Conservation (phyloP, 805 yeast genomes). For the Maudiozyma saulgeensis region DNA sequence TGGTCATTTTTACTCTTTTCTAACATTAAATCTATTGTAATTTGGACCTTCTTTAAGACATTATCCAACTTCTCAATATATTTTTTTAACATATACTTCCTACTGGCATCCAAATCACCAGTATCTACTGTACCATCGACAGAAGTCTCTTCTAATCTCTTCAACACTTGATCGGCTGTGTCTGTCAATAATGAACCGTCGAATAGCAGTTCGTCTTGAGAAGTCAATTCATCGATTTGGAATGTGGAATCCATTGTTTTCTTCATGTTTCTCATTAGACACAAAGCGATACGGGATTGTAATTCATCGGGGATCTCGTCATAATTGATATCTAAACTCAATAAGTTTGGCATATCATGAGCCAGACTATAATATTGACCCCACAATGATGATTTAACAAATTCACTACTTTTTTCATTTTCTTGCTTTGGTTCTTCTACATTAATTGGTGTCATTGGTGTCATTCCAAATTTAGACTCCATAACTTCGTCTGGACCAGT, state of each 20-base stretch:
- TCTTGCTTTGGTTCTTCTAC: not conserved
- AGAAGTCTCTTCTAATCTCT: conserved; percentile 7
- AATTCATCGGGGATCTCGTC: conserved; percentile 50
- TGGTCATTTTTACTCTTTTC: conserved; percentile 45
- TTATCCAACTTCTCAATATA: conserved; percentile 35
- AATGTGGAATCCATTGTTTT: conserved; percentile 34
- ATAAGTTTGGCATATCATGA: conserved; percentile 54
- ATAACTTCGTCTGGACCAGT: not conserved
- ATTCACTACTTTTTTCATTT: not conserved
- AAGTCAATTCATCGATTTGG: conserved; percentile 27
- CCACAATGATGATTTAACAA: conserved; percentile 46
- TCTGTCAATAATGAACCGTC: conserved; percentile 69
- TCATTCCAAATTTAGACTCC: not conserved
- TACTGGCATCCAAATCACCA: conserved; percentile 13
- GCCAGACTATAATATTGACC: conserved; percentile 62
- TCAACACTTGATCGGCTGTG: conserved; percentile 56
- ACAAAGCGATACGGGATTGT: conserved; percentile 64
- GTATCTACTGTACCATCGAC: conserved; percentile 29
- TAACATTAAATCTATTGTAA: conserved; percentile 47
- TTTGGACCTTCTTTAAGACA: conserved; percentile 32
- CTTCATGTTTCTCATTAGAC: conserved; percentile 78
- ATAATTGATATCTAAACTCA: conserved; percentile 59
- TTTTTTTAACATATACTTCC: conserved; percentile 31
- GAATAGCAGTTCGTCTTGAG: conserved; percentile 54
- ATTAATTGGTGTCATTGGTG: not conserved